These are phyloP conservation scores for Inga leiocalycina DNA, from an alignment of 306 rosid genomes.

Conservation along the genomic window DNA sequence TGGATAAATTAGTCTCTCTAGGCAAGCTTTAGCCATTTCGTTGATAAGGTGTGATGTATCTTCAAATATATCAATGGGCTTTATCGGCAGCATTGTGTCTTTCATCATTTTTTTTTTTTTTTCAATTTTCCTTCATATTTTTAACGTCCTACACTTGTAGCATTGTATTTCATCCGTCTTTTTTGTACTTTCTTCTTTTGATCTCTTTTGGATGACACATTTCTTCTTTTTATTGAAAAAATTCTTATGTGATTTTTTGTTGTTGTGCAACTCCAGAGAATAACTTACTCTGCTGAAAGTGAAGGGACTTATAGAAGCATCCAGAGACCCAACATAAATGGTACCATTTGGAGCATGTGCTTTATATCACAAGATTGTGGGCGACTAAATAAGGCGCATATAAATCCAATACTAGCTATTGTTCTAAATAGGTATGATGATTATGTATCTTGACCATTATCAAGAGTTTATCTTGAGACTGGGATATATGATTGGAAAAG, in stretches of 20 bases:
- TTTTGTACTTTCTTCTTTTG: conserved; percentile 10
- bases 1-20: conserved; percentile 16
- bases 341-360: conserved; percentile 97
- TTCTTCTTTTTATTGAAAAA: conserved; percentile 29
- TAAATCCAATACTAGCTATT: conserved; percentile 80
- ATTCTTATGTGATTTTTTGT: conserved; percentile 27
- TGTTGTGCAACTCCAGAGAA: conserved; percentile 56
- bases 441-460: conserved; percentile 13
- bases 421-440: conserved; percentile 72
- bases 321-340: conserved; percentile 51
- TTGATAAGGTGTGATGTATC: conserved; percentile 18
- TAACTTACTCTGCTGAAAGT: conserved; percentile 69
- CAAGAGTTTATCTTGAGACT: conserved; percentile 30
- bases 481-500: conserved; percentile 32
- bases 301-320: conserved; percentile 63
- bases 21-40: conserved; percentile 6
- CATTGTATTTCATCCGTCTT: conserved; percentile 22
- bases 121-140: not conserved
- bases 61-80: conserved; percentile 27
- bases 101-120: not conserved
- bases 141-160: conserved; percentile 8
- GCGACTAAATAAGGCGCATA: conserved; percentile 55
- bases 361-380: conserved; percentile 71
- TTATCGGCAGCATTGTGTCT: conserved; percentile 28
- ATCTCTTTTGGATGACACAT: conserved; percentile 19